A percentile compares a stretch with the other conserved stretches of the same genome.
Evolutionary conservation across 495 filamentous ascomycete genomes (phyloP).

Genomic region (Durotheca rogersii): DNA sequence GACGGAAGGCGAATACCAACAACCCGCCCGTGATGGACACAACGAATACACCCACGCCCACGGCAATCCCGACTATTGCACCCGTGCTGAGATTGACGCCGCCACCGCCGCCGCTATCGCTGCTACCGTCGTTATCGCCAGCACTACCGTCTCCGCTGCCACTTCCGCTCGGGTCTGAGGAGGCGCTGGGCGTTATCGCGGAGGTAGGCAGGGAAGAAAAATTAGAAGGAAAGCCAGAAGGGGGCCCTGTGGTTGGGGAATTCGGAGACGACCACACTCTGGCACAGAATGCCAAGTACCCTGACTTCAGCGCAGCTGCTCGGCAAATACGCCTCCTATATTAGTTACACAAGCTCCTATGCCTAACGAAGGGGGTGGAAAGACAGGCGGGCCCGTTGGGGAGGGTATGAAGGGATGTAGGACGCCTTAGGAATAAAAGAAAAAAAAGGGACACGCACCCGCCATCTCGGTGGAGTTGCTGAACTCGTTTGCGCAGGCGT

Average conservation of each 20-base stretch:
- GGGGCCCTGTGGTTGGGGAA: no score
- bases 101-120: neutral
- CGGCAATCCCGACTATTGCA: constrained; percentile 32
- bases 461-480: constrained; percentile 2
- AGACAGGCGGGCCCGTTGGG: neutral
- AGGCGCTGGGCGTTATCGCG: neutral
- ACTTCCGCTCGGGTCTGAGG: neutral
- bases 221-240: no score
- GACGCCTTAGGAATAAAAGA: no score
- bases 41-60: constrained; percentile 19
- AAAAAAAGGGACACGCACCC: constrained; percentile 13
- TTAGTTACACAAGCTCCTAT: neutral
- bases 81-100: constrained; percentile 14
- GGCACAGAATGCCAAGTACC: constrained; percentile 6
- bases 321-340: no score
- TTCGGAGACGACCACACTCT: neutral
- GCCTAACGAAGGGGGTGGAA: neutral
- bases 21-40: constrained; percentile 18
- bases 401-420: neutral
- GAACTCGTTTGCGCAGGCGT: constrained; percentile 1
- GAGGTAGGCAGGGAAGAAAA: no score
- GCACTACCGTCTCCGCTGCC: no score
- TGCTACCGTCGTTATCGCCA: no score
- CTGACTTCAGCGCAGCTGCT: neutral
- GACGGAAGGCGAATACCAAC: constrained; percentile 24